A percentile compares a stretch with the other conserved stretches of the same genome.
Evolutionary conservation across 78 protist genomes (phyloP).

Genomic region (Cavenderia fasciculata): DNA sequence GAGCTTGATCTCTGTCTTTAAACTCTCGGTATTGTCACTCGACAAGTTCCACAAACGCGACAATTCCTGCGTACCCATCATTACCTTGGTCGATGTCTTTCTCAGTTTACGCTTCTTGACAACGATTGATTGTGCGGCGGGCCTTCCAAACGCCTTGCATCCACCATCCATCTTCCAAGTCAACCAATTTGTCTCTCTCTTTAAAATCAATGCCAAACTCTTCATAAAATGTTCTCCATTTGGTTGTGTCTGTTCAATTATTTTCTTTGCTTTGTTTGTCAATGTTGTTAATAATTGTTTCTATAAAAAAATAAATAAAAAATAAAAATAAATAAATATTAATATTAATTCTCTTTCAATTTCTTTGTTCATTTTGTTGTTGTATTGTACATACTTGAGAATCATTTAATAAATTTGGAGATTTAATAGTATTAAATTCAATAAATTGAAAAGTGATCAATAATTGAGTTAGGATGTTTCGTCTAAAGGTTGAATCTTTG

Average conservation of each 20-base stretch:
- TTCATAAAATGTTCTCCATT: conserved; percentile 45
- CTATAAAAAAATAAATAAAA: neutral
- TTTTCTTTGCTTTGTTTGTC: conserved; percentile 20
- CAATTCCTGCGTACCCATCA: conserved; percentile 43
- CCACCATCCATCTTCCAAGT: conserved; percentile 47
- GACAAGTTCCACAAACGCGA: conserved; percentile 62
- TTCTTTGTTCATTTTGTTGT: no score
- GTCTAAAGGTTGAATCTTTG: conserved; percentile 62
- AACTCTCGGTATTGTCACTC: neutral
- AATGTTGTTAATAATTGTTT: conserved; percentile 31
- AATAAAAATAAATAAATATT: neutral
- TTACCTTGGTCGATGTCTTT: neutral
- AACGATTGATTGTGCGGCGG: conserved; percentile 15
- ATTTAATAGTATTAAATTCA: conserved; percentile 28
- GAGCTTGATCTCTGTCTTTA: conserved; percentile 24
- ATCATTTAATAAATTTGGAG: conserved; percentile 42
- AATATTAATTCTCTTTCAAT: no score
- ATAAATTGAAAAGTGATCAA: conserved; percentile 41
- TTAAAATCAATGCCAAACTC: conserved; percentile 15
- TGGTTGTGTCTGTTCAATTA: conserved; percentile 53
- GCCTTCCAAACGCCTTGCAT: conserved; percentile 61
- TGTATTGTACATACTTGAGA: conserved; percentile 20
- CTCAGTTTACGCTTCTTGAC: conserved; percentile 5
- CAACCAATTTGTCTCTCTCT: conserved; percentile 73
- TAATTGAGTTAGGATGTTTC: conserved; percentile 58